Percentiles rank a stretch among this genome's conserved stretches.
Evolutionary conservation across 2,329 filamentous ascomycete species (phyloP).

Genomic region (Microdochium paspali): DNA sequence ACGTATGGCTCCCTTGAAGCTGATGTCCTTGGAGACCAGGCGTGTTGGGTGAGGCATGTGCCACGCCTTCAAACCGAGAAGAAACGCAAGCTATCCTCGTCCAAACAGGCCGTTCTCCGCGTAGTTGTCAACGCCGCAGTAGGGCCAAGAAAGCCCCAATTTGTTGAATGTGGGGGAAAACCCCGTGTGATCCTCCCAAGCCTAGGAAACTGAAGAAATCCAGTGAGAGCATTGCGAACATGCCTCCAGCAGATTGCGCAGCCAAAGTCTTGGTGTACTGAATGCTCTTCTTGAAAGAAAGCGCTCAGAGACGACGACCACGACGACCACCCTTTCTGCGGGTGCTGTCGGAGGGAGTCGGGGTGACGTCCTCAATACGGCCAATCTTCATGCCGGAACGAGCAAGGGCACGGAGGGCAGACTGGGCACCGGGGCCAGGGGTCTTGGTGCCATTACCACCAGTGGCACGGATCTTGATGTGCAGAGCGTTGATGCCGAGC

Average conservation of each 20-base stretch:
- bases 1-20: neutral
- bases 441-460: conserved; percentile 99
- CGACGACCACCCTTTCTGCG: conserved; percentile 99
- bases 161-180: conserved; percentile 11
- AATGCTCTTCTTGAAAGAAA: conserved; percentile 15
- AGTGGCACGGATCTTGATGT: conserved; percentile 99
- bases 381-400: conserved; percentile 99
- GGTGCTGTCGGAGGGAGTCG: conserved; percentile 97
- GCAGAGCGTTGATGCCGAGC: conserved; percentile 76
- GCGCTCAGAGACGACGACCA: conserved; percentile 97
- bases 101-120: conserved; percentile 55
- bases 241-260: conserved; percentile 21
- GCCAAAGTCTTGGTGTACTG: conserved; percentile 16
- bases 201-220: conserved; percentile 20
- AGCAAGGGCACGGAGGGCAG: conserved; percentile 94
- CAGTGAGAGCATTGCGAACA: conserved; percentile 13
- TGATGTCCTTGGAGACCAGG: conserved; percentile 17
- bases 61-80: neutral
- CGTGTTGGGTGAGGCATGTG: conserved; percentile 5
- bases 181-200: conserved; percentile 13
- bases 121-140: conserved; percentile 60
- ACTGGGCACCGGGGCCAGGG: conserved; percentile 97
- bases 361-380: conserved; percentile 98
- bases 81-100: neutral
- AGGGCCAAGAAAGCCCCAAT: conserved; percentile 35